Percentiles rank a stretch among this genome's conserved stretches.
Evolutionary conservation across 202 grass and related monocot genomes (phyloP).

Genomic region (Saccharum hybrid): DNA sequence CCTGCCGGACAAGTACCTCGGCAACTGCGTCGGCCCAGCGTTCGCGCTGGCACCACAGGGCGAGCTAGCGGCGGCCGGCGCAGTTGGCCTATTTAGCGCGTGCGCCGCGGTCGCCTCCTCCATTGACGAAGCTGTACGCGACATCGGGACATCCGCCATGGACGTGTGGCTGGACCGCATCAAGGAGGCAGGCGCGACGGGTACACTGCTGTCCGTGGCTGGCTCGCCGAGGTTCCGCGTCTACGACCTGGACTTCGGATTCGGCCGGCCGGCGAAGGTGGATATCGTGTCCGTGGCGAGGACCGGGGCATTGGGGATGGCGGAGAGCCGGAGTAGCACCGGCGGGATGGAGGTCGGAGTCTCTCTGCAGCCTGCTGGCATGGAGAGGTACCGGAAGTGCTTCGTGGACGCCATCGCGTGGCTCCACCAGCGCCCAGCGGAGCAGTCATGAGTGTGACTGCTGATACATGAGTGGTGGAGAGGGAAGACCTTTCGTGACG

Average conservation of each 20-base stretch:
- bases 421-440: not conserved
- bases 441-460: too few relatives aligned
- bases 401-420: not conserved
- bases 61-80: conserved; percentile 7
- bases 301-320: conserved; percentile 4
- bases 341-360: not conserved
- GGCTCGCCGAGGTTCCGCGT: conserved; percentile 18
- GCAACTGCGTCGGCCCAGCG: conserved; percentile 25
- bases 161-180: not conserved
- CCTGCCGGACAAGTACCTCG: not conserved
- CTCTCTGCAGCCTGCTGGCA: not conserved
- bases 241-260: conserved; percentile 23
- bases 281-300: conserved; percentile 23
- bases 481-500: not conserved
- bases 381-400: not conserved
- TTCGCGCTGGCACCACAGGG: not conserved
- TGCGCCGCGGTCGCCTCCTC: not conserved
- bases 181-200: not conserved
- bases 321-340: not conserved
- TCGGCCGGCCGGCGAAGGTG: conserved; percentile 6
- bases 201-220: not conserved
- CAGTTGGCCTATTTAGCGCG: not conserved
- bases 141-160: not conserved
- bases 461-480: not conserved
- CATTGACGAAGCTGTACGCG: conserved; percentile 14